Evolutionary conservation across 495 filamentous ascomycete species (phyloP).

Genomic region (Aspergillus egyptiacus): DNA sequence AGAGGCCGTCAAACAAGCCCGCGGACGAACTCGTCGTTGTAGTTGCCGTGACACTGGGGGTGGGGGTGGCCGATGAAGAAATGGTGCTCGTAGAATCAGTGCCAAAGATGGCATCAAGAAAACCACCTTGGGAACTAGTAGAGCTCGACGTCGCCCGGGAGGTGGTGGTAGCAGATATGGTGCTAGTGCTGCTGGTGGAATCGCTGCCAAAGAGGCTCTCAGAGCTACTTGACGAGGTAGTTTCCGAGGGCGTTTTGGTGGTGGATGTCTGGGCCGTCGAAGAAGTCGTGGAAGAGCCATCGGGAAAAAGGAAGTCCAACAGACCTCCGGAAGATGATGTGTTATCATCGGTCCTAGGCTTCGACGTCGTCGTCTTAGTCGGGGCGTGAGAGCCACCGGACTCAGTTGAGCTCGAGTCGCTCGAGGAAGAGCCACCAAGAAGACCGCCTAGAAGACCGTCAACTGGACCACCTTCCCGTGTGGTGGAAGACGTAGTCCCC

Average conservation of each 20-base stretch:
- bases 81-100: not conserved
- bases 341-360: not conserved
- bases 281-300: not conserved
- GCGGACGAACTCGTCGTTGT: constrained; percentile 2
- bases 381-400: not conserved
- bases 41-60: not conserved
- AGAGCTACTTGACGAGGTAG: not conserved
- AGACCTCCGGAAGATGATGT: not conserved
- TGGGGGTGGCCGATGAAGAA: not conserved
- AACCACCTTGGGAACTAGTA: not conserved
- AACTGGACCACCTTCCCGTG: not conserved
- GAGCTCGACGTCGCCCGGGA: constrained; percentile 1
- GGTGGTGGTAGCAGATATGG: not conserved
- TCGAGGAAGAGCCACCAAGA: not conserved
- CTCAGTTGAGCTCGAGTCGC: not conserved
- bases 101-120: not conserved
- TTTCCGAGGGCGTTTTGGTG: not conserved
- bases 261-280: not conserved
- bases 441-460: not conserved
- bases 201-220: constrained; percentile 1
- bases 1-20: constrained; percentile 3
- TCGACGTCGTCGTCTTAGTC: not conserved
- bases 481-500: constrained; percentile 1
- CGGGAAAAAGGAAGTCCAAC: constrained; percentile 1
- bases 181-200: not conserved